Base-by-base conservation (phyloP, 225 moss, liverwort and hornwort genomes). In the Lunularia cruciata region DNA sequence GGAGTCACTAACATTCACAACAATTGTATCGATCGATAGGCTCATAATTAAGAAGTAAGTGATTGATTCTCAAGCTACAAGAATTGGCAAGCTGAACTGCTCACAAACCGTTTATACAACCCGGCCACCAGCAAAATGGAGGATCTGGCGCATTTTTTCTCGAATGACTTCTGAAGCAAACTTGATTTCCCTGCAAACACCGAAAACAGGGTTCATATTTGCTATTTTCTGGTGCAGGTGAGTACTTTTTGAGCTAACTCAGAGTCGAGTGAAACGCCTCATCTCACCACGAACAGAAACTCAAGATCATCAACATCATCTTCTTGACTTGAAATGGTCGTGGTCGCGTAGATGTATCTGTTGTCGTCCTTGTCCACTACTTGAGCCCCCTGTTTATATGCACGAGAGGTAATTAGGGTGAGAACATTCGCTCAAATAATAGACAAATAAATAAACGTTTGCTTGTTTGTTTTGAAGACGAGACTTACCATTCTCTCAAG, bases 71-170 rank as follows among this genome's bases (percentile, higher is more conserved):
- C n/a, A n/a, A n/a, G 11, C 12, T 32, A 34, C 32, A 14, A 2
- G 18, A 33, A 58, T 57, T 58, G 35, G 31, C 2, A 2, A 9
- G 3, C 4, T 34, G 0, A 20, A 18, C 8, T 59, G 34, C 34
- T 1, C 43, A 67, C 69, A 0, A 67, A 87, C 91, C 91, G 46
- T 87, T 87, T 35, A 92, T 92, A 82, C 91, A 92, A 25, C 91
- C 89, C 66, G 80, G 56, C 91, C 85, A 92, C 89, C 91, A 92
- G 74, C 91, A 92, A 69, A 92, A 92, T 15, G 91, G 91, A 4
- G 87, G 91, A 37, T 92, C 91, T 0, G 87, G 85, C 46, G 82
- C 61, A 23, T 58, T 84, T 38, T 86, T 81, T 62, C 87, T 83
- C 19, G 91, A 92, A 5, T 85, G 76, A 37, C 88, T 89, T 69